A percentile compares a stretch with the other conserved stretches of the same genome.
These are phyloP conservation scores for Talaromyces albobiverticillius DNA, from an alignment of 2,329 filamentous ascomycete genomes.

Conservation along the genomic window DNA sequence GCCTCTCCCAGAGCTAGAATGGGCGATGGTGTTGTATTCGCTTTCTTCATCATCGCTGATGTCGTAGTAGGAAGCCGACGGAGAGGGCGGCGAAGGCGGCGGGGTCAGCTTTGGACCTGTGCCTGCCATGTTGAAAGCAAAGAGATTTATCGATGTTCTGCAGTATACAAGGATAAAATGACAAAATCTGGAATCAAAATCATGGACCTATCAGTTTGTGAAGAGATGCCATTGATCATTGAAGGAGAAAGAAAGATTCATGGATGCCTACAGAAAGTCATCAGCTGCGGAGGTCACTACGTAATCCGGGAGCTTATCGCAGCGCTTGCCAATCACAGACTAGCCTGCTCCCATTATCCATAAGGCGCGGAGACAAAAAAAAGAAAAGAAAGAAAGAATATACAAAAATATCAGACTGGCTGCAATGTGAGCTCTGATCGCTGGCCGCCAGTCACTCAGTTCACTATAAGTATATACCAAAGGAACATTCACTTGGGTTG, in stretches of 20 bases:
- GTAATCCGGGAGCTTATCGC: conserved; percentile 12
- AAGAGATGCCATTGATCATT: background rate
- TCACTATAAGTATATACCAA: too few relatives aligned
- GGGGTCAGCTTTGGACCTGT: conserved; percentile 33
- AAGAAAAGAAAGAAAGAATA: too few relatives aligned
- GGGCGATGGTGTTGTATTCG: conserved; percentile 90
- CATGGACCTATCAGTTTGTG: background rate
- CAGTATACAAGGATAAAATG: background rate
- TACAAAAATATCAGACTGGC: too few relatives aligned
- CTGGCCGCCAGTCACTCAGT: too few relatives aligned
- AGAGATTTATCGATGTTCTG: background rate
- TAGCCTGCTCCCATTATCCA: background rate
- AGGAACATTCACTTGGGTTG: too few relatives aligned
- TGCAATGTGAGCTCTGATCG: too few relatives aligned
- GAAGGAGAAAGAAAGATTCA: background rate
- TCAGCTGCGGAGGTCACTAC: conserved; percentile 17
- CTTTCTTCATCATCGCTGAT: conserved; percentile 95
- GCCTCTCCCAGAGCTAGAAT: conserved; percentile 70
- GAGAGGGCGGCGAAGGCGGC: conserved; percentile 58
- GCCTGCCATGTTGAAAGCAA: conserved; percentile 28
- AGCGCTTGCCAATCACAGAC: background rate
- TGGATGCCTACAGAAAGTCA: conserved; percentile 10
- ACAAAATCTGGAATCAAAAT: background rate
- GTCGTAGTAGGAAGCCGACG: conserved; percentile 86
- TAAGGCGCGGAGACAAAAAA: too few relatives aligned